phyloP scores from a whole-genome alignment of 2,329 filamentous ascomycete species.

The Septoria petroselini region DNA sequence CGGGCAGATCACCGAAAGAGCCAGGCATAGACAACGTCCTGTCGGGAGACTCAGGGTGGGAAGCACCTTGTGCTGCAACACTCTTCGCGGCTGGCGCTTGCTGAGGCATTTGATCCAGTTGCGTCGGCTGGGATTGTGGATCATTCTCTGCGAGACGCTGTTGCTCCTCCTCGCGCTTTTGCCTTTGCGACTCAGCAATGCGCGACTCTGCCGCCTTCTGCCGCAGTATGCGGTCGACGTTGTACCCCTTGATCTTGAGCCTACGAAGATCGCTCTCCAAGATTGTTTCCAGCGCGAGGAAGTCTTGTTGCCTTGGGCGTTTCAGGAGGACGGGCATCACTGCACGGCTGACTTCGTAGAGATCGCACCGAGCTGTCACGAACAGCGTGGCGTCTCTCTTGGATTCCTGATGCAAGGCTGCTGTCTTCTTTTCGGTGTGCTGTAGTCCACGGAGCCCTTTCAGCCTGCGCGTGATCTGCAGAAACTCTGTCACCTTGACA shows the following conservation, averaged over 20 bases:
- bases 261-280: conserved; percentile 79
- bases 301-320: conserved; percentile 82
- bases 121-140: conserved; percentile 14
- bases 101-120: conserved; percentile 9
- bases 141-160: conserved; percentile 45
- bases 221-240: conserved; percentile 88
- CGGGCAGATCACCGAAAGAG: conserved; percentile 64
- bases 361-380: conserved; percentile 71
- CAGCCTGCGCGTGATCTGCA: conserved; percentile 74
- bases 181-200: conserved; percentile 78
- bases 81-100: conserved; percentile 21
- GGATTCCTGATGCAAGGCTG: conserved; percentile 59
- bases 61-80: conserved; percentile 2
- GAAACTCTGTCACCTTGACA: conserved; percentile 73
- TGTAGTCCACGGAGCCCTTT: conserved; percentile 62
- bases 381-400: conserved; percentile 65
- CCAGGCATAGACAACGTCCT: conserved; percentile 63
- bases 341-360: conserved; percentile 89
- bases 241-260: conserved; percentile 84
- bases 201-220: conserved; percentile 83
- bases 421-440: conserved; percentile 71
- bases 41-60: conserved; percentile 31
- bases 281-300: conserved; percentile 86
- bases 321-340: conserved; percentile 76
- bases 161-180: conserved; percentile 60